Evolutionary conservation across 2,329 filamentous ascomycete genomes (phyloP), one percentile per base, ranked within the genome.

Genomic region (Fusarium xylarioides): DNA sequence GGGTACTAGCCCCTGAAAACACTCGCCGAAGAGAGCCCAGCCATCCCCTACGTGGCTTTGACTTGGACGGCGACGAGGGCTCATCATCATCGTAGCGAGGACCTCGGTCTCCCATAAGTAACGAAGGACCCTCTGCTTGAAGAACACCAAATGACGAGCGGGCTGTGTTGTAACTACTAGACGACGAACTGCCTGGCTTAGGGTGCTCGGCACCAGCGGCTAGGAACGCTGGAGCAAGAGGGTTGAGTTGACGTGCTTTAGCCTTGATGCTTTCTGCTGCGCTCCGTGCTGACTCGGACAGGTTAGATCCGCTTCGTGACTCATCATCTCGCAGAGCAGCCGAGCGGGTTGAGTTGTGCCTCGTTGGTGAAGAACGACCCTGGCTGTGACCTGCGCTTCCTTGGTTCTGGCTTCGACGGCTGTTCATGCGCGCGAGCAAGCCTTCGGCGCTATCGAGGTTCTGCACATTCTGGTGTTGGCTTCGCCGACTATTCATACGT

Each of bases 21-120:
- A 91, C 91, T 42, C 91, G 87, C 23, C 89, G 86, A 26, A 95
- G 80, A 53, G 90, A 93, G 28, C 92, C 92, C 16, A 95, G 83
- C 90, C 91, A 93, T 30, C 87, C 88, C n/a, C 86, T 83, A 8
- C 86, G 81, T 46, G 85, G 83, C 77, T 89, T 91, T 18, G 77
- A 82, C 82, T 91, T 87, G 78, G 89, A 89, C 26, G 91, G 86
- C 57, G 88, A 89, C 1, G 88, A 85, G 4, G 87, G 84, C 26
- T 80, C 80, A 26, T 81, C 79, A 10, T 83, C 80, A 15, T 84
- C 81, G 11, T 82, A 78, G 10, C 76, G 74, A n/a, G 71, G 28
- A 53, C 57, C 66, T 56, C 74, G 55, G 52, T 78, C 69, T 23
- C 80, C 79, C 42, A 87, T 76, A 8, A 90, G 80, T 35, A 89